Evolutionary conservation across 129 eudicot species (phyloP), one percentile per base, ranked within the genome.

Genomic region (Arctium minus): DNA sequence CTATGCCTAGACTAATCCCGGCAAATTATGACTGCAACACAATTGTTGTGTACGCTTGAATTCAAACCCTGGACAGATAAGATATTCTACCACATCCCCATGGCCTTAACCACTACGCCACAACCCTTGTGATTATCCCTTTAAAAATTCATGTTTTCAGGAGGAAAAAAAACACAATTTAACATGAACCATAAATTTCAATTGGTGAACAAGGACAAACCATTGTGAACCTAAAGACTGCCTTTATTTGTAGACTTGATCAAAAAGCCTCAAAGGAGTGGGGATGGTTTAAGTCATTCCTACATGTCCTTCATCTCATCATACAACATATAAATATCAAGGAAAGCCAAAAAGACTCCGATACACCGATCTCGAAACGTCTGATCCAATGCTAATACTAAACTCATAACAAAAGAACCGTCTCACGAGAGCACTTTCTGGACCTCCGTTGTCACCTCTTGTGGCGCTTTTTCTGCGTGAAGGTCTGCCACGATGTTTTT

Each of bases 401-500:
- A 71, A 48, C 46, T 18, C 46, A 67, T 42, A 85, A 65, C 7
- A 4, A 79, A 48, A 13, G 38, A 48, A 73, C 56, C 2, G 35
- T 42, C 72, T 79, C 88, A 89, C 33, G 91, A 87, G 67, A 95
- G 94, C 36, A 74, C 93, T 83, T 95, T 95, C 73, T 87, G 87
- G 80, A 92, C 92, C 82, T 92, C 94, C 5, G 80, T 77, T 56
- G 88, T 90, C 64, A 95, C 98, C 68, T 83, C 93, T 84, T 89
- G 85, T 8, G 98, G 98, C 7, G 94, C 80, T 85, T 92, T 91
- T 81, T 95, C 98, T 3, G 97, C 98, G 22, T 88, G 97, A 80
- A 95, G 96, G 83, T 95, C 88, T 8, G 91, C 90, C 81, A 91
- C 91, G 2, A 88, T 84, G 18, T 86, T 86, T 88, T 92, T 92